Base-by-base conservation (phyloP, 768 basidiomycete species). In the Auriculariales sp. region DNA sequence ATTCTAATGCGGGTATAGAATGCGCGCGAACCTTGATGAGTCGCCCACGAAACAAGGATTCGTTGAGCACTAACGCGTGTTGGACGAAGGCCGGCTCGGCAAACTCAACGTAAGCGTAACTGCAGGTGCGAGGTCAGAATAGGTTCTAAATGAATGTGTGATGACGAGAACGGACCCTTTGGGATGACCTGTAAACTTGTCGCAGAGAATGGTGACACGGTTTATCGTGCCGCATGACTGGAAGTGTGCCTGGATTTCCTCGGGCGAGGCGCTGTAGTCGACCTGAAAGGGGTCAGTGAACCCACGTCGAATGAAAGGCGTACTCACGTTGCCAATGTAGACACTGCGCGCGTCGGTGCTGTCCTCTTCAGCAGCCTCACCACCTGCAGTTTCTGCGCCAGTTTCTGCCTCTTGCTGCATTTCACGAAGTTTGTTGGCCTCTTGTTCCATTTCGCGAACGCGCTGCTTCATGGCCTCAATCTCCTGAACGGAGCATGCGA, bases 161-260 rank as follows among this genome's bases (percentile, higher is more conserved):
- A 25, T 12, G 27, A 28, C 6, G 3, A 56, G 61, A 47, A 62
- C 69, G 28, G 55, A 92, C 92, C 95, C 95, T 78, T 97, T 97
- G 44, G 95, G 94, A 68, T 97, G 93, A 45, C 95, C 95, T 22
- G 94, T 98, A 66, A 94, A 98, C 70, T 98, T 98, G 76, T 99
- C 95, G 66, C 94, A 98, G 27, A 99, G 80, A 60, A 99, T 99
- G 1, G 95, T 99, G 35, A 99, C 92, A 58, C 95, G 80, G 69
- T 99, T 99, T 66, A 99, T 99, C 14, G 87, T 90, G 4, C 95
- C 95, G 61, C 93, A 98, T 14, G 93, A 83, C 63, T 92, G 87
- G 69, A 99, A 99, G 64, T 98, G 94, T 15, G 74, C 79, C 69
- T 98, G 95, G 46, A 99, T 92, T 63, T 99, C 95, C 66, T 98